These are phyloP conservation scores for Talaromyces sp. DNA, from an alignment of 2,329 filamentous ascomycete species.

Conservation along the genomic window DNA sequence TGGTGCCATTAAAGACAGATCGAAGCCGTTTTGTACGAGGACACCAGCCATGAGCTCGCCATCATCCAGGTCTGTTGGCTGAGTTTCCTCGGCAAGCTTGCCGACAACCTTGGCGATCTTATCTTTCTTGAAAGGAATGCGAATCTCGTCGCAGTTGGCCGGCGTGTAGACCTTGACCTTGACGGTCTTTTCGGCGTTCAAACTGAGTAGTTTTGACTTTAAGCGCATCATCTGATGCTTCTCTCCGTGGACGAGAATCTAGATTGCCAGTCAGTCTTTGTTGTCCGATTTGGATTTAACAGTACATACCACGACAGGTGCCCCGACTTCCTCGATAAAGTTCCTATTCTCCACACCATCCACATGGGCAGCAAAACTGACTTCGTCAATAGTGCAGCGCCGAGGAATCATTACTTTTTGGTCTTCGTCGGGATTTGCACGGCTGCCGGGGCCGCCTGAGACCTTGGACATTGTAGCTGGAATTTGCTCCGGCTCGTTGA, in stretches of 20 bases:
- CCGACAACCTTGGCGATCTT: conserved; percentile 96
- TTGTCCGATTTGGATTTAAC: neutral
- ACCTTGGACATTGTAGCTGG: conserved; percentile 81
- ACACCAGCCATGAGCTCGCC: conserved; percentile 75
- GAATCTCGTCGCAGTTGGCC: conserved; percentile 88
- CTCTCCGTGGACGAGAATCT: conserved; percentile 96
- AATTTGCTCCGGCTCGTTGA: conserved; percentile 92
- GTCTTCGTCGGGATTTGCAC: conserved; percentile 57
- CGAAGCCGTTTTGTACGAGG: conserved; percentile 95
- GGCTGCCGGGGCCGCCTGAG: conserved; percentile 48
- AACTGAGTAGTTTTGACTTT: conserved; percentile 88
- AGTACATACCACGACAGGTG: conserved; percentile 79
- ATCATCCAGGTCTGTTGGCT: conserved; percentile 50
- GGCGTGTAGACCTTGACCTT: conserved; percentile 93
- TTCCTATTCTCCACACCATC: conserved; percentile 93
- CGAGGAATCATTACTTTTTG: conserved; percentile 89
- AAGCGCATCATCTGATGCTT: conserved; percentile 97
- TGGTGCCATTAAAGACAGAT: conserved; percentile 92
- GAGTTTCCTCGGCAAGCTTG: conserved; percentile 76
- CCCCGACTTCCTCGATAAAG: conserved; percentile 90
- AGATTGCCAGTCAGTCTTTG: conserved; percentile 2
- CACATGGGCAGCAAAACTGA: conserved; percentile 93
- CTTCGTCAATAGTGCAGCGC: conserved; percentile 88
- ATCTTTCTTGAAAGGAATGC: conserved; percentile 91
- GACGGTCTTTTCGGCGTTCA: conserved; percentile 73